Evolutionary conservation across 1,139 yeast species (phyloP).

Genomic region (Starmera stellimalicola): DNA sequence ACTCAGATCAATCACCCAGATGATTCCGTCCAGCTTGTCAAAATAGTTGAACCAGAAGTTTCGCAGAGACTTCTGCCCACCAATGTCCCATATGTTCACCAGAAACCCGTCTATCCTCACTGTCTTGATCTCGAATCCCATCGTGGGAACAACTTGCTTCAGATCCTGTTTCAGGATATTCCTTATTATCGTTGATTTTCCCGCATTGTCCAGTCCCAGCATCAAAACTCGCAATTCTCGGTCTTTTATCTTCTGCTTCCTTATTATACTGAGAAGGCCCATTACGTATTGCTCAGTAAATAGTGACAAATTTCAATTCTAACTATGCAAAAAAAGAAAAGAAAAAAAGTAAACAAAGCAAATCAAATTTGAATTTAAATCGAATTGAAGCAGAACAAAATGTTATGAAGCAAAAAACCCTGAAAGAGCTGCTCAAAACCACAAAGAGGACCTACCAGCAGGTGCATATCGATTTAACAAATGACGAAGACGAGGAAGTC

Average conservation of each 20-base stretch:
- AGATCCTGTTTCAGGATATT: constrained; percentile 41
- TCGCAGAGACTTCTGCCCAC: constrained; percentile 81
- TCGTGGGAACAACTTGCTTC: constrained; percentile 51
- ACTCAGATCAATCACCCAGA: constrained; percentile 89
- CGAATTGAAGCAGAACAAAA: neutral
- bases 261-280: constrained; percentile 79
- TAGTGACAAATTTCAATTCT: neutral
- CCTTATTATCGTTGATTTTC: constrained; percentile 77
- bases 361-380: neutral
- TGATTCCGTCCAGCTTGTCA: constrained; percentile 70
- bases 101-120: constrained; percentile 32
- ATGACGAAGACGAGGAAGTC: constrained; percentile 7
- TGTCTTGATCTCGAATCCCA: constrained; percentile 57
- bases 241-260: constrained; percentile 77
- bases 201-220: constrained; percentile 91
- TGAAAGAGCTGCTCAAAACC: constrained; percentile 18
- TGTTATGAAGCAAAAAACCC: constrained; percentile 16
- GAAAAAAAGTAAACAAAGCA: neutral
- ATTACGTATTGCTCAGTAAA: constrained; percentile 25
- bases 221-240: constrained; percentile 65
- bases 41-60: constrained; percentile 86
- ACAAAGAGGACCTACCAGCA: constrained; percentile 5
- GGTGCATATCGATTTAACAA: constrained; percentile 7
- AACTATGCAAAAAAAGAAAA: neutral
- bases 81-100: constrained; percentile 90